Base-by-base conservation (phyloP, 2,329 filamentous ascomycete genomes). In the Penicillium decumbens region DNA sequence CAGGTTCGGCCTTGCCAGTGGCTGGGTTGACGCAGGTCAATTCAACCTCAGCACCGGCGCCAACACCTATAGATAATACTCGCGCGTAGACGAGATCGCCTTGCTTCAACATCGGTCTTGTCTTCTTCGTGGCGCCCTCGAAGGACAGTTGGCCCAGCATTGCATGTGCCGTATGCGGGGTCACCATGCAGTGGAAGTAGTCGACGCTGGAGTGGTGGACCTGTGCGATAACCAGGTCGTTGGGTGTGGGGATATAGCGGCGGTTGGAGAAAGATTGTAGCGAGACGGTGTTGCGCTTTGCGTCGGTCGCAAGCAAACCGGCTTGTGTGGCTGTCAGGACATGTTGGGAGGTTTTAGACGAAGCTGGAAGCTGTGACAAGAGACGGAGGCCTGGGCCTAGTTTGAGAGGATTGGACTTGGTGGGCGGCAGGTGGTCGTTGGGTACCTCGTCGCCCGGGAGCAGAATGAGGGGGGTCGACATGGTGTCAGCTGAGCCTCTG, bases 101-200 rank as follows among this genome's bases (percentile, higher is more conserved):
- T 12, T 82, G 65, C 25, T 78, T 75, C 38, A 97, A 80, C 56
- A 88, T 79, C 0, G 93, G 93, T 1, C 91, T 80, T 2, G 89
- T 95, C 74, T 97, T 97, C 71, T 91, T 93, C 39, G 87, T 89
- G 15, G 90, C 93, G 55, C 84, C 84, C 71, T 97, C 92, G 68
- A 98, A 98, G n/a, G 90, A 83, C 18, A 97, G 79, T 58, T 95
- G 88, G 0, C 88, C 89, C 1, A 97, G 82, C 15, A 88, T 76
- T 1, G 88, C 89, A 52, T 73, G 71, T 0, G 78, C 72, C 5
- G 79, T 80, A 62, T 83, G 75, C 7, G 80, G 78, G 25, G 88
- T 86, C 45, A 97, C 78, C 59, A 80, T 78, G 68, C 90, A 90
- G 70, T 87, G 84, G 77, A 88, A 96, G 66, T 81, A 80, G 61